Evolutionary conservation across 2,329 filamentous ascomycete genomes (phyloP).

Genomic region (Mariannaea sp.): DNA sequence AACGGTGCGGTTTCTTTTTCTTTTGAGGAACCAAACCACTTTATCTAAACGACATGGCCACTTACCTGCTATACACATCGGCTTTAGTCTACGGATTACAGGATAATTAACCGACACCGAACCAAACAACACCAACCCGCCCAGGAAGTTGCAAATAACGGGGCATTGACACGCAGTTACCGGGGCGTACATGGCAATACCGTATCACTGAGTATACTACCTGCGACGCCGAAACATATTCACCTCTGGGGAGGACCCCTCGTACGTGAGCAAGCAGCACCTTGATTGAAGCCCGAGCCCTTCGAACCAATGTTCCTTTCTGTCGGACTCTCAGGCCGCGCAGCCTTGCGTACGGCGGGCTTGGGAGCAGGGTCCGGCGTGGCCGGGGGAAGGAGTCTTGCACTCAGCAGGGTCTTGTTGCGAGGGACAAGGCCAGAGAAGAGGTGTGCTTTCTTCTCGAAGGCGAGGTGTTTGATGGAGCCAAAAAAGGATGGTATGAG

Average conservation of each 20-base stretch:
- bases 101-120: no score
- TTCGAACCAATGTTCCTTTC: constrained; percentile 21
- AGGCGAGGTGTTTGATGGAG: constrained; percentile 25
- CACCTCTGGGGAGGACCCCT: no score
- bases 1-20: no score
- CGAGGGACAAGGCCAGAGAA: neutral
- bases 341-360: neutral
- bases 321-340: constrained; percentile 7
- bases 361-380: neutral
- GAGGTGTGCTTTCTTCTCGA: constrained; percentile 29
- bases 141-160: no score
- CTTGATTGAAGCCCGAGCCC: constrained; percentile 9
- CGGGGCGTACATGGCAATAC: no score
- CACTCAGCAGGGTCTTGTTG: neutral
- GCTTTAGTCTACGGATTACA: neutral
- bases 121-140: no score
- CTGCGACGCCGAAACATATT: no score
- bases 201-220: no score
- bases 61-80: no score
- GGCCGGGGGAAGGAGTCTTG: neutral
- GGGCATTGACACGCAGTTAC: constrained; percentile 11
- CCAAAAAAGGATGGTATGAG: constrained; percentile 14
- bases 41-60: no score
- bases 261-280: no score
- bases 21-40: no score